Conservation (phyloP, 2,329 filamentous ascomycete genomes). For the Myriosclerotinia curreyana region DNA sequence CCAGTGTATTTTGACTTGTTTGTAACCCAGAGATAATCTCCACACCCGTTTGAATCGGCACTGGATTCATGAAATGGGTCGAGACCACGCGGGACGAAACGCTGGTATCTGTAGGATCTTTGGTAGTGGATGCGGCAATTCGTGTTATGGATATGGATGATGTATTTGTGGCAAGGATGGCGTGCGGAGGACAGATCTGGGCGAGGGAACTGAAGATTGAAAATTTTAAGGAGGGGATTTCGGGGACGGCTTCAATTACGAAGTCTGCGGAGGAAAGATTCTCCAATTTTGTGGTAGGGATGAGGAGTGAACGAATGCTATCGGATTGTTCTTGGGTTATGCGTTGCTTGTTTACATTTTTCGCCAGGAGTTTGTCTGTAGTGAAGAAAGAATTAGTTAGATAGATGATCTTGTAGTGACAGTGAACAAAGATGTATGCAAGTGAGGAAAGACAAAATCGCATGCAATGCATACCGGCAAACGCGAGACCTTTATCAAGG, state of each 20-base stretch:
- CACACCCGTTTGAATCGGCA: slow-evolving; percentile 93
- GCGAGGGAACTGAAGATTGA: slow-evolving; percentile 84
- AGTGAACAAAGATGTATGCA: neutral
- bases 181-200: slow-evolving; percentile 74
- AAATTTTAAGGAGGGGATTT: slow-evolving; percentile 83
- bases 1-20: slow-evolving; percentile 77
- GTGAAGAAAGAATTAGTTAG: neutral
- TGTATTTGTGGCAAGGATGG: slow-evolving; percentile 94
- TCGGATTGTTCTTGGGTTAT: slow-evolving; percentile 80
- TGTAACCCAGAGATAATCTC: slow-evolving; percentile 96
- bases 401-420: neutral
- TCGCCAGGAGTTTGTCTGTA: slow-evolving; percentile 84
- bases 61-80: slow-evolving; percentile 99
- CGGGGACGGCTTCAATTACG: slow-evolving; percentile 94
- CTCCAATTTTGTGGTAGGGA: slow-evolving; percentile 68
- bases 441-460: neutral
- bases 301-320: slow-evolving; percentile 66
- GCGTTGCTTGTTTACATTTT: slow-evolving; percentile 84
- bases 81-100: slow-evolving; percentile 85
- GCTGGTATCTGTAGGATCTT: slow-evolving; percentile 73
- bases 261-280: slow-evolving; percentile 84
- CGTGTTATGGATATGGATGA: slow-evolving; percentile 98
- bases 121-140: slow-evolving; percentile 83
- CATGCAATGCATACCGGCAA: slow-evolving; percentile 62
- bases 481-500: slow-evolving; percentile 83